Percentiles rank a stretch among this genome's conserved stretches.
phyloP scores from a whole-genome alignment of 345 rosid species.

The Cardamine occulta region DNA sequence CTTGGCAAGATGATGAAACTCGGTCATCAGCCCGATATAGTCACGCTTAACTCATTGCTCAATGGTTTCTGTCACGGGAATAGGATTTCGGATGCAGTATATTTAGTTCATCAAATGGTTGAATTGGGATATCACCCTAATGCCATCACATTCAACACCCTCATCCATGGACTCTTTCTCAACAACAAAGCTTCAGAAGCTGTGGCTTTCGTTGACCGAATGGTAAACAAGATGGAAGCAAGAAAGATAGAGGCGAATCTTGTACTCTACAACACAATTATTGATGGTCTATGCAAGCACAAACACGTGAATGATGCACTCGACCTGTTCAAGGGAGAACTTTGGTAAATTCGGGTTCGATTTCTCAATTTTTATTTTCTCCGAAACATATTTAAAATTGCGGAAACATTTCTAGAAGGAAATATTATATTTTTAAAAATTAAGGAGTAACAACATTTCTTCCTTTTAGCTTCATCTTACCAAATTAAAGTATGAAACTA shows the following conservation, averaged over 20 bases:
- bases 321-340: constrained; percentile 22
- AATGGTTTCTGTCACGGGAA: neutral
- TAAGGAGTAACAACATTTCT: neutral
- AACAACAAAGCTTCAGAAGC: neutral
- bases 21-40: neutral
- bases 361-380: constrained; percentile 19
- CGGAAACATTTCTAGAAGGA: neutral
- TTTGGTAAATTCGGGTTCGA: constrained; percentile 31
- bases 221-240: neutral
- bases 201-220: neutral
- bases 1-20: constrained; percentile 12
- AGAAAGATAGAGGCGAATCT: no score
- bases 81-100: neutral
- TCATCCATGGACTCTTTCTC: neutral
- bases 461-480: neutral
- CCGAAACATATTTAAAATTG: neutral
- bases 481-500: neutral
- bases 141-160: neutral
- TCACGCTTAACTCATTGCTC: neutral
- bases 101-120: neutral
- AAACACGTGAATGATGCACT: no score
- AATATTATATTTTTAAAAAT: neutral
- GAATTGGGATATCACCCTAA: neutral
- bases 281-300: no score
- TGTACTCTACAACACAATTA: no score